Conservation (phyloP, 768 basidiomycete genomes). For the Neoboletus brunneissimus region DNA sequence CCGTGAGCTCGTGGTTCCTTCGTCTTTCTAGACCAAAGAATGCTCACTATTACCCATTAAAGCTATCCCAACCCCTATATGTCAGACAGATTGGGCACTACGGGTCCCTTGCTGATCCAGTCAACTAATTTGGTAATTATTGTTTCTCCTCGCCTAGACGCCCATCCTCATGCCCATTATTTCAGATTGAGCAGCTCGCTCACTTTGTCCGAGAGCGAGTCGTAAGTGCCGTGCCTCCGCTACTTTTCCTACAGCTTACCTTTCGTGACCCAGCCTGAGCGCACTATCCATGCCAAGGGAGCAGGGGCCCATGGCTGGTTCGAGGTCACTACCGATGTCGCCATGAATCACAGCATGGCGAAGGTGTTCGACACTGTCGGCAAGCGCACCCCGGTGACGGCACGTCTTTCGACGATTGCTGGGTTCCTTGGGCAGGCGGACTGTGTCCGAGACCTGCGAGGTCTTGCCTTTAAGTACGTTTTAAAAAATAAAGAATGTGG, state of each 20-base stretch:
- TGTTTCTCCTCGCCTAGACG: not conserved
- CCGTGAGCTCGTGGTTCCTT: not conserved
- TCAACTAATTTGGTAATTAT: not conserved
- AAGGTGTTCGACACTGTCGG: not conserved
- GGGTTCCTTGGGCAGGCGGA: not conserved
- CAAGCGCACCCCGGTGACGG: not conserved
- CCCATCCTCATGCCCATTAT: not conserved
- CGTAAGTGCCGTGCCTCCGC: not conserved
- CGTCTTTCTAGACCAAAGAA: not conserved
- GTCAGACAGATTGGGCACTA: not conserved
- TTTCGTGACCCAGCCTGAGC: not conserved
- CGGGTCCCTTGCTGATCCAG: not conserved
- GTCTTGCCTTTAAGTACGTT: not conserved
- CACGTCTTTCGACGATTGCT: not conserved
- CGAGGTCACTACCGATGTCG: not conserved
- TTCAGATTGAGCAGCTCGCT: not conserved
- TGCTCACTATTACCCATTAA: not conserved
- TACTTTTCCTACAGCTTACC: not conserved
- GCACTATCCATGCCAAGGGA: not conserved
- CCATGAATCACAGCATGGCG: not conserved
- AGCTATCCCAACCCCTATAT: not conserved
- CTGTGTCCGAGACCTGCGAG: not conserved
- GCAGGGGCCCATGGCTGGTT: not conserved
- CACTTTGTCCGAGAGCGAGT: not conserved
- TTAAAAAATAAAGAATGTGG: not conserved